Conservation (phyloP, 176 grass and related monocot genomes). For the Elymus sibiricus region DNA sequence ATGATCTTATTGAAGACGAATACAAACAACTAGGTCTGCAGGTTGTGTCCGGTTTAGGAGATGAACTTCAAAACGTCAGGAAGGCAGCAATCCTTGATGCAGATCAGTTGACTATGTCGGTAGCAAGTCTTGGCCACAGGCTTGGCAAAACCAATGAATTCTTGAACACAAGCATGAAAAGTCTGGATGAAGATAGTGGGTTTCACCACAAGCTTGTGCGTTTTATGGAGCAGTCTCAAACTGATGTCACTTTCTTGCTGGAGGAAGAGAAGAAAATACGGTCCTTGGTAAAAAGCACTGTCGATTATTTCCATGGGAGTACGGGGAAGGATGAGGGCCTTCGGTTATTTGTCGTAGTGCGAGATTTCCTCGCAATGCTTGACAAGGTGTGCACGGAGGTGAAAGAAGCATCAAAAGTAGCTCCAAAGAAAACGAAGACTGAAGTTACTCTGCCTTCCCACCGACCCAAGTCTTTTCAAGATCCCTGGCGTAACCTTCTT, state of each 20-base stretch:
- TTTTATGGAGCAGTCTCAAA: slow-evolving; percentile 56
- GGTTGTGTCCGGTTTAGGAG: slow-evolving; percentile 64
- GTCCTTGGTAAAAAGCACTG: slow-evolving; percentile 52
- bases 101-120: slow-evolving; percentile 58
- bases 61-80: slow-evolving; percentile 68
- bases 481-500: slow-evolving; percentile 53
- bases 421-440: slow-evolving; percentile 37
- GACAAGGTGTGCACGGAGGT: slow-evolving; percentile 86
- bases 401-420: slow-evolving; percentile 48
- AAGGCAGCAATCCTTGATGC: slow-evolving; percentile 71
- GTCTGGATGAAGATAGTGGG: slow-evolving; percentile 63
- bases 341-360: slow-evolving; percentile 70
- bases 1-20: slow-evolving; percentile 46
- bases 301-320: slow-evolving; percentile 74
- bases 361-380: slow-evolving; percentile 76
- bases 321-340: slow-evolving; percentile 79
- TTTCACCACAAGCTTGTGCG: slow-evolving; percentile 58
- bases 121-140: slow-evolving; percentile 55
- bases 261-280: slow-evolving; percentile 82
- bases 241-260: slow-evolving; percentile 44
- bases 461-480: slow-evolving; percentile 23
- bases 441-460: slow-evolving; percentile 5
- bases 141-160: slow-evolving; percentile 77
- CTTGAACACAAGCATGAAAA: slow-evolving; percentile 64
- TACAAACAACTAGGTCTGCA: slow-evolving; percentile 62